Evolutionary conservation across 805 yeast genomes (phyloP).

Genomic region (Saturnispora galanensis): DNA sequence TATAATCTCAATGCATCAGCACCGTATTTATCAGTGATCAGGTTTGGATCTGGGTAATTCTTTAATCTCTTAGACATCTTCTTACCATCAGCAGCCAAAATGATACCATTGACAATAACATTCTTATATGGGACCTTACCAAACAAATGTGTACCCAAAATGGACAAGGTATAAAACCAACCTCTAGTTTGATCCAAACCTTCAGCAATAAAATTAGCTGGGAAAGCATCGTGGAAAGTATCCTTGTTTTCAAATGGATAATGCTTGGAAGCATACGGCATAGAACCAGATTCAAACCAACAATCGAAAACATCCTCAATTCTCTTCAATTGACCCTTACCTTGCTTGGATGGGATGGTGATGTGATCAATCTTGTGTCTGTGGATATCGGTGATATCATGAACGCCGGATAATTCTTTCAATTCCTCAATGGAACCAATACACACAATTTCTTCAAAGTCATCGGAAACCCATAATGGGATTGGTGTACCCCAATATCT

Average conservation of each 20-base stretch:
- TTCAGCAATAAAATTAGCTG: constrained; percentile 96
- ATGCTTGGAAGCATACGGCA: constrained; percentile 97
- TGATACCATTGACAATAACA: constrained; percentile 93
- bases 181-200: constrained; percentile 99
- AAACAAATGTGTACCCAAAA: constrained; percentile 90
- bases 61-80: constrained; percentile 98
- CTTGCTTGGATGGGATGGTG: constrained; percentile 85
- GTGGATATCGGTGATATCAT: constrained; percentile 80
- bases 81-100: constrained; percentile 95
- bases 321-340: constrained; percentile 82
- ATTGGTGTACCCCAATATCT: constrained; percentile 99
- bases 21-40: constrained; percentile 80
- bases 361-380: constrained; percentile 86
- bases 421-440: constrained; percentile 86
- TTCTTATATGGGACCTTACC: constrained; percentile 89
- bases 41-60: constrained; percentile 92
- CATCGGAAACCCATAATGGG: constrained; percentile 96
- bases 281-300: constrained; percentile 99
- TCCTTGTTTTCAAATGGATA: constrained; percentile 84
- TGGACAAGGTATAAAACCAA: constrained; percentile 97
- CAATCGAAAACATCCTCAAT: constrained; percentile 98
- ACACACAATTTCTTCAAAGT: constrained; percentile 85
- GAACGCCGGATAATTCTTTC: constrained; percentile 71
- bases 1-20: constrained; percentile 96
- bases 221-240: constrained; percentile 64